Conservation (phyloP, 2,329 filamentous ascomycete species). For the Aureobasidium sp. region DNA sequence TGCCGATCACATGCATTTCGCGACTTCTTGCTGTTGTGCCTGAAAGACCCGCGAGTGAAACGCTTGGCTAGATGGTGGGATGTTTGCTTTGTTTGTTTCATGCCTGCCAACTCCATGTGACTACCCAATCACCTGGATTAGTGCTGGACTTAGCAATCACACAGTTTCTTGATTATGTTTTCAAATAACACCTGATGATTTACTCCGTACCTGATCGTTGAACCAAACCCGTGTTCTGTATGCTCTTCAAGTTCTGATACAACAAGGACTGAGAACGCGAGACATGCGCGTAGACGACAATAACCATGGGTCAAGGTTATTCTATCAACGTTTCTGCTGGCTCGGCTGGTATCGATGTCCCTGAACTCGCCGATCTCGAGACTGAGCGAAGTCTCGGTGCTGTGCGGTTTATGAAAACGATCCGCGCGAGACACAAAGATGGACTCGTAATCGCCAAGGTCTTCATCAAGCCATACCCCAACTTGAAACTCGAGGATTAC, state of each 20-base stretch:
- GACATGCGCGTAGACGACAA: slow-evolving; percentile 6
- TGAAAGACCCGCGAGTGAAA: background rate
- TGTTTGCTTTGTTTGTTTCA: slow-evolving; percentile 11
- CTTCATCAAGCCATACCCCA: slow-evolving; percentile 75
- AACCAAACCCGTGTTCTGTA: background rate
- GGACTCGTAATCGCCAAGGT: slow-evolving; percentile 91
- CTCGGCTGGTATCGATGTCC: slow-evolving; percentile 85
- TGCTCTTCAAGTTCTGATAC: background rate
- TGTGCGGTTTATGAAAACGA: slow-evolving; percentile 92
- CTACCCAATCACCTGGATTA: background rate
- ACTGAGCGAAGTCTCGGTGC: slow-evolving; percentile 91
- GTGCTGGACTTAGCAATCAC: background rate
- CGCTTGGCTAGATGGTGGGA: background rate
- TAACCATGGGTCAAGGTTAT: slow-evolving; percentile 87
- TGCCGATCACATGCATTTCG: background rate
- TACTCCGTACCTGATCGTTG: background rate
- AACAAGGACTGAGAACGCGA: background rate
- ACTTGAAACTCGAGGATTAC: slow-evolving; percentile 15
- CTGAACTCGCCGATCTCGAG: slow-evolving; percentile 79
- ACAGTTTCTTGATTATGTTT: background rate
- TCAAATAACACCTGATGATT: background rate
- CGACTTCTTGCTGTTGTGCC: background rate
- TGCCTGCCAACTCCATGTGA: slow-evolving; percentile 5
- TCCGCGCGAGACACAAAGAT: slow-evolving; percentile 80
- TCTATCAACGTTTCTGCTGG: slow-evolving; percentile 87